Conservation (phyloP, 2,329 filamentous ascomycete species). For the Fusarium multiceps region DNA sequence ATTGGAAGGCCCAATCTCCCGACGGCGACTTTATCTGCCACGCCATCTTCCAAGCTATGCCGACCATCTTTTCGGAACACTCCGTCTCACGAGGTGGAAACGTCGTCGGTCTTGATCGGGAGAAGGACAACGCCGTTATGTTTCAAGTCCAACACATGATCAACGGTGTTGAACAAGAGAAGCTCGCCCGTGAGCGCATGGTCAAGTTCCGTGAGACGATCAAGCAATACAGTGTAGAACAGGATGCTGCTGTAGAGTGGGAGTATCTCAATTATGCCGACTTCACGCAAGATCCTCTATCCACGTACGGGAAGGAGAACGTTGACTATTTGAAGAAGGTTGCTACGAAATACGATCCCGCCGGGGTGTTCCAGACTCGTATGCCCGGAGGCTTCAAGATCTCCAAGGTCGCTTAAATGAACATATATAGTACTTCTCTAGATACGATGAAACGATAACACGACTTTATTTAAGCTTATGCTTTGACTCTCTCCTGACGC, state of each 20-base stretch:
- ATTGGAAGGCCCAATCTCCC: conserved; percentile 7
- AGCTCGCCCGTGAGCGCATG: conserved; percentile 15
- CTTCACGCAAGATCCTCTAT: conserved; percentile 10
- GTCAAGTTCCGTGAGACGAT: conserved; percentile 3
- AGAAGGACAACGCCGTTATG: conserved; percentile 14
- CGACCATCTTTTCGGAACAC: conserved; percentile 16
- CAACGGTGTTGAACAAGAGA: conserved; percentile 15
- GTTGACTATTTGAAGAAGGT: not conserved
- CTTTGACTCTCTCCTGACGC: not conserved
- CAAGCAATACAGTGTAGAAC: conserved; percentile 11
- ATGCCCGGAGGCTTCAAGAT: conserved; percentile 15
- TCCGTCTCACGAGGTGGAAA: conserved; percentile 14
- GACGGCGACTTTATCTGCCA: conserved; percentile 18
- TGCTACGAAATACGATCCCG: conserved; percentile 3
- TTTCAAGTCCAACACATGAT: conserved; percentile 18
- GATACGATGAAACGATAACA: not conserved
- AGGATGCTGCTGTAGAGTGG: conserved; percentile 6
- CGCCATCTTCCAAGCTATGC: conserved; percentile 21
- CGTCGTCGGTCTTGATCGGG: conserved; percentile 8
- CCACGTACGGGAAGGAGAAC: conserved; percentile 10
- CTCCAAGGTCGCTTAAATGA: not conserved
- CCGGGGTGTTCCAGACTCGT: conserved; percentile 1
- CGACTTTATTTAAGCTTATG: too few species aligned
- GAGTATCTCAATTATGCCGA: conserved; percentile 24
- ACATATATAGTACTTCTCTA: too few species aligned